Evolutionary conservation across 768 basidiomycete genomes (phyloP), one percentile per base, ranked within the genome.

Genomic region (Pluteus cervinus): DNA sequence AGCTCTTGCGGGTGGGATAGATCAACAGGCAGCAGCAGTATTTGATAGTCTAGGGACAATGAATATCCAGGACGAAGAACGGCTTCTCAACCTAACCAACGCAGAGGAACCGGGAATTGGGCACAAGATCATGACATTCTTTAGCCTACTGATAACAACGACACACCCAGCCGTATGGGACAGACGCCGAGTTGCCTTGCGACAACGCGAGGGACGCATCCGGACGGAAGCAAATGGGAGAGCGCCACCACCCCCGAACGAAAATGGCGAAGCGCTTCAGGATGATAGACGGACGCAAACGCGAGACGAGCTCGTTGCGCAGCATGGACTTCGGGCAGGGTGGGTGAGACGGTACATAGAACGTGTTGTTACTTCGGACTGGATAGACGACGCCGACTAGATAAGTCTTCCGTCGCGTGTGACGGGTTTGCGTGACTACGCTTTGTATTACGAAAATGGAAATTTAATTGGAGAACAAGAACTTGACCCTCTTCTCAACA

Each of bases 151-250:
- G 28, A 24, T 78, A 20, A 61, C 73, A 22, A 85, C 83, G 11
- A 53, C 83, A 24, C 78, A 86, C 52, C 85, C 85, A 4, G 84
- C 82, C 25, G 65, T 84, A 26, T 86, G 84, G 75, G 78, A 86
- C 50, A 71, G 76, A 42, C 66, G 85, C 49, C 63, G 83, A 33
- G 59, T 53, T 15, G 70, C 68, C 10, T 68, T 87, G 48, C 63
- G 75, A 46, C 66, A 64, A 41, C 60, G 85, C 36, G 85, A 87
- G 61, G 77, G 81, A 6, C 67, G 71, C 29, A 53, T 87, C 24
- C 67, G 82, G 44, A 81, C 77, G 21, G 84, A 86, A 56, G 75
- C 74, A 42, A 73, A 71, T 43, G 57, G 62, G 37, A 58, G 66
- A 17, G 60, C 65, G 37, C 46, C 56, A 35, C 50, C 52, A 14